Evolutionary conservation across 108 stramenopile species (phyloP).

Genomic region (Fistulifera solaris): DNA sequence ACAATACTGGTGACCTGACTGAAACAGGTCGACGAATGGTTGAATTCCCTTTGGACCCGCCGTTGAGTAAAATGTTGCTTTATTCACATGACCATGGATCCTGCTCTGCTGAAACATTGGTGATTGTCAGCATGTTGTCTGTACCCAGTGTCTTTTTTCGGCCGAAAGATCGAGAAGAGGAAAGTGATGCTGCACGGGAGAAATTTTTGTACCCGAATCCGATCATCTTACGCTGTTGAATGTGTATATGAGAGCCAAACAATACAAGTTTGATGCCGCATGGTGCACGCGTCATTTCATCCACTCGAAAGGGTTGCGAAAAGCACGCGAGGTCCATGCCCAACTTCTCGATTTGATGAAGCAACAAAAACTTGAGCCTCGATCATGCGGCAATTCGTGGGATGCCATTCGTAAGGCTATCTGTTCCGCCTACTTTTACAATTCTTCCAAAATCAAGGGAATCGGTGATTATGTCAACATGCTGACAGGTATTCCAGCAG

Average conservation of each 20-base stretch:
- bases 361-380: conserved; percentile 81
- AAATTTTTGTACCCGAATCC: conserved; percentile 99
- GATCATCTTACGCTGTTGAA: conserved; percentile 97
- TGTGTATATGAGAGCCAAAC: conserved; percentile 91
- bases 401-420: conserved; percentile 95
- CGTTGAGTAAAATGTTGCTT: conserved; percentile 96
- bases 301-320: conserved; percentile 93
- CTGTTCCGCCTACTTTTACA: conserved; percentile 99
- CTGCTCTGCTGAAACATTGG: conserved; percentile 90
- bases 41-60: conserved; percentile 96
- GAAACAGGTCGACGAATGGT: conserved; percentile 88
- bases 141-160: conserved; percentile 94
- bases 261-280: conserved; percentile 83
- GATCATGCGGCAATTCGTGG: conserved; percentile 86
- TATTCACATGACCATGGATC: conserved; percentile 78
- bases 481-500: conserved; percentile 88
- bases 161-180: conserved; percentile 95
- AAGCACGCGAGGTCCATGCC: conserved; percentile 92
- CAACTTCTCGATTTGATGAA: conserved; percentile 97
- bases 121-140: conserved; percentile 93
- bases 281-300: conserved; percentile 98
- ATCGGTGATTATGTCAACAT: conserved; percentile 99
- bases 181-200: conserved; percentile 96
- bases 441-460: conserved; percentile 93
- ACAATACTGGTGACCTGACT: conserved; percentile 91